These are phyloP conservation scores for Paratrypanosoma confusum DNA, from an alignment of 208 protist genomes.

Conservation along the genomic window DNA sequence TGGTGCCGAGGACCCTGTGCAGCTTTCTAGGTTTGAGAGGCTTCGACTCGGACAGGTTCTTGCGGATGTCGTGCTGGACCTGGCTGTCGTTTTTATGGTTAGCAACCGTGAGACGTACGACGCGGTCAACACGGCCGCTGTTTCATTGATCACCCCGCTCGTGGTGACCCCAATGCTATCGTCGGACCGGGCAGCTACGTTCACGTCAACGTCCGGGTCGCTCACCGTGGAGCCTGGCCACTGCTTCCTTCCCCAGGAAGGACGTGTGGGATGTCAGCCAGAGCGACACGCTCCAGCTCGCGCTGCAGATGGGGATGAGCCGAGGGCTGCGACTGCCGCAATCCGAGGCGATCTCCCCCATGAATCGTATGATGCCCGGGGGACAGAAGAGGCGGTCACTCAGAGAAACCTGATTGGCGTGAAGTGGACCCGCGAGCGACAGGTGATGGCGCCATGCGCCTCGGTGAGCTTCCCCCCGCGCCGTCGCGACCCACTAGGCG, in stretches of 20 bases:
- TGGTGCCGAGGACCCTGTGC: background rate
- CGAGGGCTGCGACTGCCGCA: no score
- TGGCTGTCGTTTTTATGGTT: slow-evolving; percentile 16
- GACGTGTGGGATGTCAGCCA: no score
- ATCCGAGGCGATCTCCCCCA: no score
- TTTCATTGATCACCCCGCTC: slow-evolving; percentile 2
- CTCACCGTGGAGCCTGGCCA: slow-evolving; percentile 8
- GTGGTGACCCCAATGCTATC: background rate
- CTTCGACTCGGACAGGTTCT: slow-evolving; percentile 38
- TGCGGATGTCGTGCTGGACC: slow-evolving; percentile 40
- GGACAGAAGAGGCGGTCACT: no score
- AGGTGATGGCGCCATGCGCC: no score
- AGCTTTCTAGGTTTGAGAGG: slow-evolving; percentile 45
- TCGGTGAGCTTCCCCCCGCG: no score
- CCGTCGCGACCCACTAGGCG: no score
- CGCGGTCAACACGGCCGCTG: background rate
- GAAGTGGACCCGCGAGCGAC: no score
- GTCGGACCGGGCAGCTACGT: background rate
- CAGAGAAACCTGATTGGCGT: no score
- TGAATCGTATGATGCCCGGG: no score
- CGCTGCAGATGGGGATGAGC: background rate
- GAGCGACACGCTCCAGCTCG: background rate
- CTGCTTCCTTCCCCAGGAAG: no score
- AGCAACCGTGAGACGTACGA: slow-evolving; percentile 6
- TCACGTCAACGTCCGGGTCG: background rate